Conservation (phyloP, 179 eudicot genomes). For the Corrigiola litoralis region DNA sequence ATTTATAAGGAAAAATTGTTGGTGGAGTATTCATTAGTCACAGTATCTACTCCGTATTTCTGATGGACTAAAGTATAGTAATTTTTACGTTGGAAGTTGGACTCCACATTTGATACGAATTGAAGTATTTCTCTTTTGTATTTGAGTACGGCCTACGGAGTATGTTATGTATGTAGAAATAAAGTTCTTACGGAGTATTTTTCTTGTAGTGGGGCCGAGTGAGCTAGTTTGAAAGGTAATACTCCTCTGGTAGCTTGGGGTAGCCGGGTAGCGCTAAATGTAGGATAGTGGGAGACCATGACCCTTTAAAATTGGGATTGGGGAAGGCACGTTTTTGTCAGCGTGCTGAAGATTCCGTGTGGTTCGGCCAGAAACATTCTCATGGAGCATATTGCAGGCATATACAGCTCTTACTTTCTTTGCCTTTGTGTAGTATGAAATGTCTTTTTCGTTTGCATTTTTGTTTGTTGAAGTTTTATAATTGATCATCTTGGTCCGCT, state of each 20-base stretch:
- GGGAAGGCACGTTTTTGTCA: neutral
- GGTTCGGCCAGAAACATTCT: constrained; percentile 12
- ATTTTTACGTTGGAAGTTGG: too few species aligned
- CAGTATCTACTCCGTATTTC: too few species aligned
- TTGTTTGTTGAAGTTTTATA: too few species aligned
- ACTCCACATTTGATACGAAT: too few species aligned
- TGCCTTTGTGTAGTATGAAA: neutral
- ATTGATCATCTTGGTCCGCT: too few species aligned
- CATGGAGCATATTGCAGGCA: neutral
- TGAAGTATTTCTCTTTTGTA: too few species aligned
- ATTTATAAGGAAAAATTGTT: too few species aligned
- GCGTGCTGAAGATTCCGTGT: neutral
- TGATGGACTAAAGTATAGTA: too few species aligned
- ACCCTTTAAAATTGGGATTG: neutral
- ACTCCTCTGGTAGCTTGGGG: neutral
- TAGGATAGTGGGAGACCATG: constrained; percentile 13
- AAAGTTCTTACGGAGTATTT: neutral
- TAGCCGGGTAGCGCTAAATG: neutral
- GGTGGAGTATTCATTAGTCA: too few species aligned
- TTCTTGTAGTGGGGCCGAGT: neutral
- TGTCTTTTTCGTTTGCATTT: neutral
- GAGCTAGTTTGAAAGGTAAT: neutral
- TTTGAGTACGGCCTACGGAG: too few species aligned
- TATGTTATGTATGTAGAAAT: too few species aligned
- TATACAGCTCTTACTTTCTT: too few species aligned